phyloP scores from a whole-genome alignment of 169 alveolate species.

The Babesia ovis region DNA sequence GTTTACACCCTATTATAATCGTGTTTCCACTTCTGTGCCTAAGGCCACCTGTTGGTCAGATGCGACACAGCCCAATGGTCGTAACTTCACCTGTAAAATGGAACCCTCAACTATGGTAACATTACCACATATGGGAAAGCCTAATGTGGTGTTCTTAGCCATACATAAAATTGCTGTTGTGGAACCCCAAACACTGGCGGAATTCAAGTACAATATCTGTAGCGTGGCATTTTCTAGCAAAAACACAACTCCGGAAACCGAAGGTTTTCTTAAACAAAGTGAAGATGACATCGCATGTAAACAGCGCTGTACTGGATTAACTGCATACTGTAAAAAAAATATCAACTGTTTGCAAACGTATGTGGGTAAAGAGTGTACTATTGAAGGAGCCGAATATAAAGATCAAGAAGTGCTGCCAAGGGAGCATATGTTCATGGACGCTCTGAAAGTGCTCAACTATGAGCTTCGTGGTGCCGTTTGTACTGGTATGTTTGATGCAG shows the following conservation, averaged over 20 bases:
- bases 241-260: background rate
- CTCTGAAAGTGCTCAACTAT: background rate
- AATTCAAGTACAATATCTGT: background rate
- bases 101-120: conserved; percentile 2
- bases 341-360: background rate
- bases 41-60: conserved; percentile 6
- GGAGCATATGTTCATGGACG: background rate
- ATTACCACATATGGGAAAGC: background rate
- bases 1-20: conserved; percentile 8
- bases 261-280: background rate
- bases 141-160: conserved; percentile 20
- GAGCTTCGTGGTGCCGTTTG: conserved; percentile 19
- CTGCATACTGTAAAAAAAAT: background rate
- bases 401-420: background rate
- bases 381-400: background rate
- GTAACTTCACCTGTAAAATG: conserved; percentile 1
- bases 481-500: conserved; percentile 20
- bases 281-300: conserved; percentile 3
- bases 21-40: background rate
- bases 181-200: background rate
- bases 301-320: background rate
- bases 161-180: background rate
- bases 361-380: background rate
- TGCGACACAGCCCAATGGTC: no score
- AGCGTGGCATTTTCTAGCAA: background rate